Conservation (phyloP, 2,329 filamentous ascomycete species). For the Fusarium solani-melongenae region DNA sequence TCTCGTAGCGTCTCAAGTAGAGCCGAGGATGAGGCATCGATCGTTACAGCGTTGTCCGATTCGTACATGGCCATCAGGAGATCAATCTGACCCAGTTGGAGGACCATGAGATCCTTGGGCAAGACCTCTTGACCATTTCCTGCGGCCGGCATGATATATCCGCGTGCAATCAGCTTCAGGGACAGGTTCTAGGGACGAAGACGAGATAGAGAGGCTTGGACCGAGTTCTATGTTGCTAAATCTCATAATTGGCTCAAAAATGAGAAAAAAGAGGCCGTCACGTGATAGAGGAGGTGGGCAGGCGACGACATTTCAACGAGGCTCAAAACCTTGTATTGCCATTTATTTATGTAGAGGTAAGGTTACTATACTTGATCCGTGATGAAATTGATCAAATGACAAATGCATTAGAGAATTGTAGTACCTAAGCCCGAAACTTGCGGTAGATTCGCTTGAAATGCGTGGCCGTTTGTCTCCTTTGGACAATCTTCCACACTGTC, state of each 20-base stretch:
- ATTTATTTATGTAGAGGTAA: too few species aligned
- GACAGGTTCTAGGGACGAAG: rapidly evolving
- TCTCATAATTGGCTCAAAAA: background rate
- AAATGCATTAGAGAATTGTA: too few species aligned
- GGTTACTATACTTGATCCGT: too few species aligned
- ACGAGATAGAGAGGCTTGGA: background rate
- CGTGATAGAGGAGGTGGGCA: background rate
- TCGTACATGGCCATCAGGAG: constrained; percentile 65
- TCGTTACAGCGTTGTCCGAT: constrained; percentile 47
- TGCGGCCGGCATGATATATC: background rate
- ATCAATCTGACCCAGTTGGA: constrained; percentile 61
- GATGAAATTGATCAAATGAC: too few species aligned
- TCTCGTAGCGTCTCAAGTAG: constrained; percentile 33
- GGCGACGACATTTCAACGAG: background rate
- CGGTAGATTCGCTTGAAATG: too few species aligned
- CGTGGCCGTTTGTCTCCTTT: too few species aligned
- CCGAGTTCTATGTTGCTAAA: background rate
- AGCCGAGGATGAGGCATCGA: constrained; percentile 37
- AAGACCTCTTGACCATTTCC: constrained; percentile 31
- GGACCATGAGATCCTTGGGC: constrained; percentile 57
- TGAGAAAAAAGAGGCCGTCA: background rate
- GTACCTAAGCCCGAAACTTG: too few species aligned
- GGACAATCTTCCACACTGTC: too few species aligned
- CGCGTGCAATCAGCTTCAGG: rapidly evolving
- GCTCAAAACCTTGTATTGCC: background rate